phyloP scores from a whole-genome alignment of 257 asterid genomes.

The Fraxinus cuspidata region DNA sequence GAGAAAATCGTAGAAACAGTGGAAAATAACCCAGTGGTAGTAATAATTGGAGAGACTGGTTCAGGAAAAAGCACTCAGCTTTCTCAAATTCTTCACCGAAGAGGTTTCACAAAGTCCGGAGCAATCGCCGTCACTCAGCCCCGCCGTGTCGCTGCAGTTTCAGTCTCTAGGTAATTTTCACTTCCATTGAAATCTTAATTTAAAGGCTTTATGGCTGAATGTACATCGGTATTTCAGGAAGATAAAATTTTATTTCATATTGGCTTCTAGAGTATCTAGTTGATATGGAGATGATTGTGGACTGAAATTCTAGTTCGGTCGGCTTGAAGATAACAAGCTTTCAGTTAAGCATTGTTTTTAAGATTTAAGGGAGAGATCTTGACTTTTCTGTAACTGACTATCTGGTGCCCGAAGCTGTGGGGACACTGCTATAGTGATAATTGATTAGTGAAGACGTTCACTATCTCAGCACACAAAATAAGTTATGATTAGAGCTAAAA shows the following conservation, averaged over 20 bases:
- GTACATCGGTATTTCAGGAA: neutral
- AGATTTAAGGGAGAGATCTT: neutral
- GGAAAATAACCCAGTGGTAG: conserved; percentile 71
- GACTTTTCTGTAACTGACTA: neutral
- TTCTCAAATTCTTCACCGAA: conserved; percentile 80
- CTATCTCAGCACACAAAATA: neutral
- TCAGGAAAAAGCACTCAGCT: conserved; percentile 97
- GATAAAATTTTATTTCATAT: neutral
- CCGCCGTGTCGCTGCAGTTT: conserved; percentile 95
- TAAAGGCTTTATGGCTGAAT: neutral
- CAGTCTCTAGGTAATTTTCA: conserved; percentile 65
- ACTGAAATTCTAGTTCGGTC: neutral
- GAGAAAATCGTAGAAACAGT: conserved; percentile 77
- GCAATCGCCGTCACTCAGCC: conserved; percentile 93
- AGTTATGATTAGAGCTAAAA: neutral
- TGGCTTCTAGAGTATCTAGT: neutral
- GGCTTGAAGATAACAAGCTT: neutral
- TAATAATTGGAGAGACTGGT: conserved; percentile 90
- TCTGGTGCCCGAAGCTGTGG: neutral
- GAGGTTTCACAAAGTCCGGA: conserved; percentile 75
- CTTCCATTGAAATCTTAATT: neutral
- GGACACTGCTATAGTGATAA: neutral
- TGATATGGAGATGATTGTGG: conserved; percentile 7
- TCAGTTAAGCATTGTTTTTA: neutral
- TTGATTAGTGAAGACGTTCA: neutral